Base-by-base conservation (phyloP, 2,329 filamentous ascomycete genomes). In the Xylaria digitata region DNA sequence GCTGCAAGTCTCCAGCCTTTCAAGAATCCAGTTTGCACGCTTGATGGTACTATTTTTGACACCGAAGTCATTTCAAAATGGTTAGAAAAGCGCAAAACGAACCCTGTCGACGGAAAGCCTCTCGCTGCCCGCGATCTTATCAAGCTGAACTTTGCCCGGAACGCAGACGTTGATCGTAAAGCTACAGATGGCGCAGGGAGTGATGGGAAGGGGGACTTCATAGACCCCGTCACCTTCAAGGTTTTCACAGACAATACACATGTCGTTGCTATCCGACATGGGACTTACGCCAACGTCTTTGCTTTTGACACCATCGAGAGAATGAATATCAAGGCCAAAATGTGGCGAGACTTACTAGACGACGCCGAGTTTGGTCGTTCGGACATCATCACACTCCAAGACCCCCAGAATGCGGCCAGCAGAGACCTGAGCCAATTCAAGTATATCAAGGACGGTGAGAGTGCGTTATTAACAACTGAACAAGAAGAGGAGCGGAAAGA, bases 181-280 rank as follows among this genome's bases (percentile, higher is more conserved):
- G 77, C 78, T 67, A 81, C 81, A 8, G 78, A 80, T 46, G 83
- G 81, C 2, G 70, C 80, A 9, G 73, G 68, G 13, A 82, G 81
- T 69, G 86, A 88, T 69, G 85, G 83, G 17, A 84, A 86, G 67
- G 92, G 89, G 60, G 96, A 98, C 74, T 92, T 96, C 75, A 93
- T 98, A 70, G 96, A 99, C 75, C 96, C 96, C 0, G 95, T 99
- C 53, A 97, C 94, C 0, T 98, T 92, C 85, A 99, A 99, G 80
- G 92, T 97, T 8, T 93, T 99, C 75, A 99, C 96, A 53, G 94
- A 99, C 78, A 98, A 98, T 80, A 98, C 96, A 3, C 96, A 98
- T 79, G 93, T 99, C 65, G 93, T 98, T 52, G 95, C 94, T 17
- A 85, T 99, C 70, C 86, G 89, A 64, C 89, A 92, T 79, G 89